Conservation (phyloP, 768 basidiomycete genomes). For the Naganishia randhawae region DNA sequence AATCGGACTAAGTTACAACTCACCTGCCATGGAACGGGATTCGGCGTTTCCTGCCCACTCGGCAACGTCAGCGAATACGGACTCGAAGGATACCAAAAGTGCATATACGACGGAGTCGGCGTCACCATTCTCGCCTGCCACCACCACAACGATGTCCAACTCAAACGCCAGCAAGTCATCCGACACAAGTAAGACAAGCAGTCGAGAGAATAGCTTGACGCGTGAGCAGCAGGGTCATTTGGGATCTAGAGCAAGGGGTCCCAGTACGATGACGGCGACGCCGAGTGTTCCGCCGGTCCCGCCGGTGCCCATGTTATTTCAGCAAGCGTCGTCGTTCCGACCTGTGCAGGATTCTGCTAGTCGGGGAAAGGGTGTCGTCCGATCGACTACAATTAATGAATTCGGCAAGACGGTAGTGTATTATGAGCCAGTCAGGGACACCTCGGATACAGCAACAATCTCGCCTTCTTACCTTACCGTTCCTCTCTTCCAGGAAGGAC, state of each 20-base stretch:
- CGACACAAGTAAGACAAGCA: background rate
- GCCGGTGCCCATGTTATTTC: conserved; percentile 45
- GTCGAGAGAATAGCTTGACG: background rate
- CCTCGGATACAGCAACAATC: background rate
- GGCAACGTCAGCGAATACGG: background rate
- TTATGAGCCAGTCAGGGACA: conserved; percentile 28
- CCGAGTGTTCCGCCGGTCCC: conserved; percentile 48
- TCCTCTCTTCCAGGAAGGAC: conserved; percentile 54
- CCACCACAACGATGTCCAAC: too few relatives aligned
- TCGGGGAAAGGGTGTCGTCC: background rate
- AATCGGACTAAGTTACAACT: background rate
- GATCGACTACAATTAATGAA: conserved; percentile 22
- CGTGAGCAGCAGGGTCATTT: background rate
- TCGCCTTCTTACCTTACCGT: conserved; percentile 63
- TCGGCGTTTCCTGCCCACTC: background rate
- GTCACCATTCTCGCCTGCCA: background rate
- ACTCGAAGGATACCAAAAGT: background rate
- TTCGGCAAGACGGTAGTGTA: conserved; percentile 11
- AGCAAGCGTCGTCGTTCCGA: conserved; percentile 35
- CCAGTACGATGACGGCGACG: background rate
- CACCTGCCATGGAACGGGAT: background rate
- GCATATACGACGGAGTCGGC: background rate
- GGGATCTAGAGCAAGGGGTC: background rate
- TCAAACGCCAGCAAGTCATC: background rate
- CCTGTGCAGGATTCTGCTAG: background rate